These are phyloP conservation scores for Aegilops umbellulata DNA, from an alignment of 176 grass and related monocot species.

Conservation along the genomic window DNA sequence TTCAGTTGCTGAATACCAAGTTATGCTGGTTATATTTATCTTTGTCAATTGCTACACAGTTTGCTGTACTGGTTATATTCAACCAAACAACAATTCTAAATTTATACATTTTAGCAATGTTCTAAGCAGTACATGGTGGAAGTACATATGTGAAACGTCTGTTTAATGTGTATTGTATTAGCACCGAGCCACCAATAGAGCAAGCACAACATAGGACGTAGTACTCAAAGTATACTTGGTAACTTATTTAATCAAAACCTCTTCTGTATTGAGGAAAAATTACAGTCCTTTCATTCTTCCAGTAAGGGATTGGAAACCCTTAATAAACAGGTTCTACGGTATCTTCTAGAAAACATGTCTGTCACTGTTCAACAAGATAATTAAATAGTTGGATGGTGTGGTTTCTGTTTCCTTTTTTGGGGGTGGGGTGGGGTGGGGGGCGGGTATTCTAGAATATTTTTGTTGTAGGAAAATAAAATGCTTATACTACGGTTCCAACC, in stretches of 20 bases:
- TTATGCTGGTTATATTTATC: background rate
- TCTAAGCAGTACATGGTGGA: background rate
- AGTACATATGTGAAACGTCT: background rate
- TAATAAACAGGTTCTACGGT: background rate
- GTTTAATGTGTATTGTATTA: background rate
- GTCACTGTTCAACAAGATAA: background rate
- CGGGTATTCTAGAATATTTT: background rate
- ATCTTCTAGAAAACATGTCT: background rate
- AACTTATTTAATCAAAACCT: background rate
- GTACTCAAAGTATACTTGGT: background rate
- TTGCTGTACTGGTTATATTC: conserved; percentile 3
- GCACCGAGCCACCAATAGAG: background rate
- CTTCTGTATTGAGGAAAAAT: background rate
- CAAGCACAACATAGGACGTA: background rate
- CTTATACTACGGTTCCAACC: too few relatives aligned
- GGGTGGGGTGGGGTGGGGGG: too few relatives aligned
- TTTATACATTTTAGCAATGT: background rate
- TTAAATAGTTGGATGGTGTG: background rate
- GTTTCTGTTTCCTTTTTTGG: background rate
- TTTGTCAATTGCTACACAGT: background rate
- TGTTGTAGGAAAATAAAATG: too few relatives aligned
- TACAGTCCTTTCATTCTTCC: background rate
- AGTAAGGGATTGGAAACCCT: background rate
- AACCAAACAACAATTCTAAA: background rate
- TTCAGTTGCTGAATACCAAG: background rate